phyloP scores from a whole-genome alignment of 441 rosid species.

The Biscutella laevigata region DNA sequence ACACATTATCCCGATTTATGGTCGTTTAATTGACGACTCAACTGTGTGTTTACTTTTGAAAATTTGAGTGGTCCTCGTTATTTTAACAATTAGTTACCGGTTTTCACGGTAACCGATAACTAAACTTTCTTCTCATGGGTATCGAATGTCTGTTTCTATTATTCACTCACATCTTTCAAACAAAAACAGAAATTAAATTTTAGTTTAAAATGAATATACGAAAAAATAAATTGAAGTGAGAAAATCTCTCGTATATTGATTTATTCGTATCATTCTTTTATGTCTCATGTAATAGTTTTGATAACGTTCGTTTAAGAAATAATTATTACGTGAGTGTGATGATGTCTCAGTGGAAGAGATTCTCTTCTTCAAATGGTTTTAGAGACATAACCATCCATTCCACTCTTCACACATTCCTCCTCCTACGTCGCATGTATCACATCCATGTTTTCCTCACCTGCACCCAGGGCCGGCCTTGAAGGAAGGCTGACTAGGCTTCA shows the following conservation, averaged over 20 bases:
- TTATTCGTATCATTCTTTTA: too few relatives aligned
- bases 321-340: too few relatives aligned
- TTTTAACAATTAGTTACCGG: background rate
- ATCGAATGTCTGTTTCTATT: conserved; percentile 23
- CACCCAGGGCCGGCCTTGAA: too few relatives aligned
- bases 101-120: conserved; percentile 19
- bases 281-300: too few relatives aligned
- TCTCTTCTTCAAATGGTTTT: conserved; percentile 80
- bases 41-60: background rate
- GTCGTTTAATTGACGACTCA: conserved; percentile 13
- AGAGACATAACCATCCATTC: conserved; percentile 77
- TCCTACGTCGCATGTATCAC: conserved; percentile 69
- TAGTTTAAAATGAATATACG: too few relatives aligned
- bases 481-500: too few relatives aligned
- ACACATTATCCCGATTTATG: conserved; percentile 11
- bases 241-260: conserved; percentile 14
- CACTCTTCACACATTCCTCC: conserved; percentile 53
- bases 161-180: background rate
- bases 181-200: too few relatives aligned
- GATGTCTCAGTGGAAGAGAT: too few relatives aligned
- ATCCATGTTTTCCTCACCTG: too few relatives aligned
- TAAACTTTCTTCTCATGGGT: background rate
- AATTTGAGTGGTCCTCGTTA: too few relatives aligned
- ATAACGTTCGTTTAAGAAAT: too few relatives aligned
- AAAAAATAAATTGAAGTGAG: too few relatives aligned